A percentile compares a stretch with the other conserved stretches of the same genome.
Evolutionary conservation across 2,329 filamentous ascomycete genomes (phyloP).

Genomic region (Talaromyces marneffei): DNA sequence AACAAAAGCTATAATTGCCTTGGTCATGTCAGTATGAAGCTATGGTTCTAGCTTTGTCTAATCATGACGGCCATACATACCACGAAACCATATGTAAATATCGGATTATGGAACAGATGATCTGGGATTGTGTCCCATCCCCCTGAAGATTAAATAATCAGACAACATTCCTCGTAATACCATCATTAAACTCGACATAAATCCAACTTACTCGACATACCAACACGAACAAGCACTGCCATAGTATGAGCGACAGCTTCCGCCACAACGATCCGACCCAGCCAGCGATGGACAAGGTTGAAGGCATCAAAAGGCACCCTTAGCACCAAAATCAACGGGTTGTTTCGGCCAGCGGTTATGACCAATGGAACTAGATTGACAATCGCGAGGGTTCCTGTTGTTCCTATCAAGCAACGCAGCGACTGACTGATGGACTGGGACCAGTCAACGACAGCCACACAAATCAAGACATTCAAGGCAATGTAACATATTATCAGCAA

Average conservation of each 20-base stretch:
- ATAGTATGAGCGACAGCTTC: conserved; percentile 62
- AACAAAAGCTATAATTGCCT: conserved; percentile 8
- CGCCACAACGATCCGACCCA: conserved; percentile 62
- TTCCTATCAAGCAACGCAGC: conserved; percentile 2
- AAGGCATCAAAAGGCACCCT: conserved; percentile 34
- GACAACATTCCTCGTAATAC: background rate
- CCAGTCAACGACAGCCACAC: conserved; percentile 33
- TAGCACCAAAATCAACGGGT: conserved; percentile 32
- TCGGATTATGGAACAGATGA: background rate
- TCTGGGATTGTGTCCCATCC: conserved; percentile 10
- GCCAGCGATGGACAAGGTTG: conserved; percentile 65
- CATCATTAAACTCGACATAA: background rate
- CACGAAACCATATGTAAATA: conserved; percentile 11
- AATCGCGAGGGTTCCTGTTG: conserved; percentile 27
- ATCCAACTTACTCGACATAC: conserved; percentile 35
- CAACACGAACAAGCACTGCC: conserved; percentile 65
- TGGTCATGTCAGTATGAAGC: background rate
- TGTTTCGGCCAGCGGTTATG: conserved; percentile 34
- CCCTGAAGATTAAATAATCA: background rate
- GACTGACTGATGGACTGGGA: conserved; percentile 19
- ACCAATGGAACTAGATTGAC: conserved; percentile 36
- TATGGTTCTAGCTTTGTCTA: background rate
- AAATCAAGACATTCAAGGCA: conserved; percentile 37
- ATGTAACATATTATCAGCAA: conserved; percentile 24
- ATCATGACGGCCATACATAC: background rate